Evolutionary conservation across 495 filamentous ascomycete species (phyloP).

Genomic region (Penicillium samsonianum): DNA sequence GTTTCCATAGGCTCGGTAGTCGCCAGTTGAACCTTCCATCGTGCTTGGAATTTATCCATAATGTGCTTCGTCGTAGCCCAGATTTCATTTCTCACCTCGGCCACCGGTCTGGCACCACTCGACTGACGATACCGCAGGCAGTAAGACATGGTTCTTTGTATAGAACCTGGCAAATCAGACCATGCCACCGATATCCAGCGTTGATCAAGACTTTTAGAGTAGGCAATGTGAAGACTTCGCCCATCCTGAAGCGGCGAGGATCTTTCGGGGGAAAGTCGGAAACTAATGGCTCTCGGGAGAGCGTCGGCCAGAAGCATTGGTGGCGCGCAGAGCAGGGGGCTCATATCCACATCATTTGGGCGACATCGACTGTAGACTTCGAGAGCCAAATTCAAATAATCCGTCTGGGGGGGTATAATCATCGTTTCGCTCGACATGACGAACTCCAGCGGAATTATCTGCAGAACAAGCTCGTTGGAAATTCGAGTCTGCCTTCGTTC

Average conservation of each 20-base stretch:
- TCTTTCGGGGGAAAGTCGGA: constrained; percentile 63
- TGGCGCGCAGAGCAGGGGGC: constrained; percentile 55
- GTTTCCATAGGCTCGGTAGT: constrained; percentile 70
- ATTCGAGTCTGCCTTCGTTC: constrained; percentile 51
- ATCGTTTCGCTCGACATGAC: constrained; percentile 66
- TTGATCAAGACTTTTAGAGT: constrained; percentile 76
- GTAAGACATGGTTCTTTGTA: constrained; percentile 78
- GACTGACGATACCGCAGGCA: constrained; percentile 68
- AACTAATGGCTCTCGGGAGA: constrained; percentile 71
- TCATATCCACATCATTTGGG: constrained; percentile 47
- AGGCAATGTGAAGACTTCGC: constrained; percentile 82
- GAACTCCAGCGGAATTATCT: constrained; percentile 75
- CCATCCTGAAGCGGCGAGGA: constrained; percentile 77
- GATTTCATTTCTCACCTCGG: constrained; percentile 73
- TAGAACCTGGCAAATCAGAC: constrained; percentile 79
- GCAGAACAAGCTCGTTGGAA: constrained; percentile 73
- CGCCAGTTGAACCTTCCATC: constrained; percentile 79
- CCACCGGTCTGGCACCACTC: constrained; percentile 53
- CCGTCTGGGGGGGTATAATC: constrained; percentile 64
- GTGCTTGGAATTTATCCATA: constrained; percentile 65
- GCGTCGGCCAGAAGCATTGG: constrained; percentile 75
- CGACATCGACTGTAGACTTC: constrained; percentile 88
- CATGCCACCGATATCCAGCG: constrained; percentile 91
- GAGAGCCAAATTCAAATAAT: constrained; percentile 68
- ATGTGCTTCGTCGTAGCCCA: constrained; percentile 83